Conservation (phyloP, 768 basidiomycete species). For the Russula compacta region DNA sequence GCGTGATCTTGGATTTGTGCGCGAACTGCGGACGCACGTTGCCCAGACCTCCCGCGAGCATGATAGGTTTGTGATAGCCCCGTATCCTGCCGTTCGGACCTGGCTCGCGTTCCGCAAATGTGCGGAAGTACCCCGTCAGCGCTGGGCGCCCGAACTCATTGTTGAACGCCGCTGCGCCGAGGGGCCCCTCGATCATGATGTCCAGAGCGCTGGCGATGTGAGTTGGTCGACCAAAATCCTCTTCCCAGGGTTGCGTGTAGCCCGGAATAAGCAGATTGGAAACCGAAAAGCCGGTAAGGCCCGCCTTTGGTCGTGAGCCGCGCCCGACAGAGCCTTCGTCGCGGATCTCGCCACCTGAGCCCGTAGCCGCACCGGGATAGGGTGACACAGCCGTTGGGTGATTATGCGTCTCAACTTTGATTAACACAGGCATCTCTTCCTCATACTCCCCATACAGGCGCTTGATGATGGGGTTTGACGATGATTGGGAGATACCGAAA, state of each 20-base stretch:
- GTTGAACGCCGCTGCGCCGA: slow-evolving; percentile 94
- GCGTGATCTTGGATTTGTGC: slow-evolving; percentile 62
- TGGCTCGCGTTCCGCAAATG: slow-evolving; percentile 75
- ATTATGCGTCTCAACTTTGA: slow-evolving; percentile 99
- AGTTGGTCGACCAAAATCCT: slow-evolving; percentile 78
- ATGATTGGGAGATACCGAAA: slow-evolving; percentile 46
- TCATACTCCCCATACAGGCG: slow-evolving; percentile 43
- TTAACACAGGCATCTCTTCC: slow-evolving; percentile 80
- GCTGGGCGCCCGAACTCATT: slow-evolving; percentile 97
- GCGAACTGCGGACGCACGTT: slow-evolving; percentile 83
- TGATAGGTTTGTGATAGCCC: slow-evolving; percentile 99
- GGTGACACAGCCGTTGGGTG: slow-evolving; percentile 98
- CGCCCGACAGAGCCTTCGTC: slow-evolving; percentile 95
- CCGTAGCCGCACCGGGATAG: slow-evolving; percentile 96
- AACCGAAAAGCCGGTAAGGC: slow-evolving; percentile 85
- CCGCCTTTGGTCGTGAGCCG: slow-evolving; percentile 95
- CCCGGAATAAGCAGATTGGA: slow-evolving; percentile 92
- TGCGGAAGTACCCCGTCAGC: slow-evolving; percentile 89
- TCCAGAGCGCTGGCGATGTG: slow-evolving; percentile 92
- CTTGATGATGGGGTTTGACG: slow-evolving; percentile 18
- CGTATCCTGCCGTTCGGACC: slow-evolving; percentile 56
- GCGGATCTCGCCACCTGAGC: slow-evolving; percentile 96
- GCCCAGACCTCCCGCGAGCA: slow-evolving; percentile 97
- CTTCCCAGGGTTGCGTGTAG: slow-evolving; percentile 91
- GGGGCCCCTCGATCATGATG: slow-evolving; percentile 95